phyloP scores from a whole-genome alignment of 2,329 filamentous ascomycete species.

The Penicillium concentricum region DNA sequence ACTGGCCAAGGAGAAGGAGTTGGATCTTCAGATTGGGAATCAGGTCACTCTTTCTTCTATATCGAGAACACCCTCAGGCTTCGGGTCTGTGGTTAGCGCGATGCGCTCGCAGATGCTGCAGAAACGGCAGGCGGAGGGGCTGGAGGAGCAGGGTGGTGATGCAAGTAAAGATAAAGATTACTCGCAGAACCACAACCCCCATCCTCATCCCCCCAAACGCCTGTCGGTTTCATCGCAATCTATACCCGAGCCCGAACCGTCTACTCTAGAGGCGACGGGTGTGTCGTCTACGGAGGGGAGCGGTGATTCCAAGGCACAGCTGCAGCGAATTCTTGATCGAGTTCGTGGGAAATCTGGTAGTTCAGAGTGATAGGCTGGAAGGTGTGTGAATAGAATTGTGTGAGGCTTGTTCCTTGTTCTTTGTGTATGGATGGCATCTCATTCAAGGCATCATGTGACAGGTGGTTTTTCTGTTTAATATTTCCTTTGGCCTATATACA shows the following conservation, averaged over 20 bases:
- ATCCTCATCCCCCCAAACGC: constrained; percentile 15
- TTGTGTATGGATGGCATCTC: background rate
- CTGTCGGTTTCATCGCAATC: constrained; percentile 12
- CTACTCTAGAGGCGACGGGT: constrained; percentile 21
- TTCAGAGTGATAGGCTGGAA: background rate
- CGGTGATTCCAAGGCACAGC: constrained; percentile 18
- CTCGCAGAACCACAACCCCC: constrained; percentile 5
- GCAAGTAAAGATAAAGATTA: background rate
- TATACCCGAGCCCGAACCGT: constrained; percentile 18
- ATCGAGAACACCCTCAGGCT: constrained; percentile 9
- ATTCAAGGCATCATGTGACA: background rate
- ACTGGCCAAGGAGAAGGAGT: constrained; percentile 30
- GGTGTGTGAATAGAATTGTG: background rate
- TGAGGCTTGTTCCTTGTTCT: background rate
- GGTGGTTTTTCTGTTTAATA: background rate
- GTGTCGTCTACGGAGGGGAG: constrained; percentile 8
- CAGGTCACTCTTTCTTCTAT: constrained; percentile 2
- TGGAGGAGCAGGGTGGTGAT: background rate
- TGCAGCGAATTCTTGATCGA: constrained; percentile 24
- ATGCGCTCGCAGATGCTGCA: constrained; percentile 21
- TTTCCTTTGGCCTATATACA: background rate
- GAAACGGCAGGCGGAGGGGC: constrained; percentile 6
- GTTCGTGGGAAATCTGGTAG: constrained; percentile 12
- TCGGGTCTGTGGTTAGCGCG: constrained; percentile 19
- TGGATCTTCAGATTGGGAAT: constrained; percentile 19